Evolutionary conservation across 169 alveolate genomes (phyloP).

Genomic region (Theileria orientalis): DNA sequence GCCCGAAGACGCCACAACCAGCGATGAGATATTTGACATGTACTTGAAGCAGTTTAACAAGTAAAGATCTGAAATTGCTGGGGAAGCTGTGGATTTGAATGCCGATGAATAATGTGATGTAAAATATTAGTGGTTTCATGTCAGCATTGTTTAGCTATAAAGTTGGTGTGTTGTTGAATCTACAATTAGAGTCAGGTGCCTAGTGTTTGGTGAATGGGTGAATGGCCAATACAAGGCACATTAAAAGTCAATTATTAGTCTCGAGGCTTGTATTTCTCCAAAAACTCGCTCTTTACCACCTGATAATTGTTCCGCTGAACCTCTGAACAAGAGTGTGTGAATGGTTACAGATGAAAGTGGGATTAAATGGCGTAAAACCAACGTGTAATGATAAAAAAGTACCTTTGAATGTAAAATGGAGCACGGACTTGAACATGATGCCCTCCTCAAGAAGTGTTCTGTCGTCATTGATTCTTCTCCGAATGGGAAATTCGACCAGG

Average conservation of each 20-base stretch:
- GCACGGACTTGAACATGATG: slow-evolving; percentile 25
- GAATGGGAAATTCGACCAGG: slow-evolving; percentile 49
- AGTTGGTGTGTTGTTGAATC: neutral
- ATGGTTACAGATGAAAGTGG: neutral
- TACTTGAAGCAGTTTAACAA: slow-evolving; percentile 77
- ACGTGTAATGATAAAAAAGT: neutral
- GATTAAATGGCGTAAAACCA: neutral
- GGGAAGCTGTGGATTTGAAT: too few species aligned
- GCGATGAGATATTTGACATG: slow-evolving; percentile 85
- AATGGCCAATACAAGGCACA: too few species aligned
- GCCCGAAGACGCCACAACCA: slow-evolving; percentile 90
- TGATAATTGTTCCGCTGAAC: slow-evolving; percentile 1
- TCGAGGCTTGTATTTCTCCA: neutral
- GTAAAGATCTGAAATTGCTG: too few species aligned
- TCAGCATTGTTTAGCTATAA: too few species aligned
- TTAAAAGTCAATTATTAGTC: neutral
- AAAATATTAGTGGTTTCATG: too few species aligned
- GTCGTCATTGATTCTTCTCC: slow-evolving; percentile 23
- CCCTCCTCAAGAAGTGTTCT: slow-evolving; percentile 54
- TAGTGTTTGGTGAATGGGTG: too few species aligned
- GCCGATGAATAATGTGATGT: too few species aligned
- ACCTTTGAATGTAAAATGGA: slow-evolving; percentile 47
- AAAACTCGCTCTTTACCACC: slow-evolving; percentile 12
- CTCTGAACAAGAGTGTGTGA: slow-evolving; percentile 2
- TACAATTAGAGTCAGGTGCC: too few species aligned